A percentile compares a stretch with the other conserved stretches of the same genome.
phyloP scores from a whole-genome alignment of 1,284 basidiomycete genomes.

The Tilletiopsis washingtonensis region DNA sequence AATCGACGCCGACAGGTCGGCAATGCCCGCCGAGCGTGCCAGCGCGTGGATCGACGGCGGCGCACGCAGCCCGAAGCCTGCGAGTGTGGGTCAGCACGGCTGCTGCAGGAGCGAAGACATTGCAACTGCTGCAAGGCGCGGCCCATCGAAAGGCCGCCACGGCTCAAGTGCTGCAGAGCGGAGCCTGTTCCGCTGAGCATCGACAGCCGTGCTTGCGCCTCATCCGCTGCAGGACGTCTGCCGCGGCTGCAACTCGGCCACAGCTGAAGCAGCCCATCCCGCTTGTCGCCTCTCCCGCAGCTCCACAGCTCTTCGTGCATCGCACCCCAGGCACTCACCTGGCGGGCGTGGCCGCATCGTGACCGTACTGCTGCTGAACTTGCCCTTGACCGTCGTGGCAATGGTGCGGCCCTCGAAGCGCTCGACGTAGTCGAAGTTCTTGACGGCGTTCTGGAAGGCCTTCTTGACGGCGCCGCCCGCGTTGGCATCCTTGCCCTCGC shows the following conservation, averaged over 20 bases:
- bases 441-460: conserved; percentile 66
- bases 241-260: too few species aligned
- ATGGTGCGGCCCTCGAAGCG: conserved; percentile 82
- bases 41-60: conserved; percentile 80
- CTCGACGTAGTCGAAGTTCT: conserved; percentile 80
- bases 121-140: background rate
- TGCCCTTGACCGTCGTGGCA: conserved; percentile 70
- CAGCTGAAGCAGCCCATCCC: too few species aligned
- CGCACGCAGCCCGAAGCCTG: conserved; percentile 81
- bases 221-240: too few species aligned
- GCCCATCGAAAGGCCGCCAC: background rate
- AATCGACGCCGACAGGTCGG: conserved; percentile 86
- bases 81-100: background rate
- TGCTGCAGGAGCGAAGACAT: background rate
- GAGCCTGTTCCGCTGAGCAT: too few species aligned
- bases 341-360: conserved; percentile 74
- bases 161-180: background rate
- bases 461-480: conserved; percentile 58
- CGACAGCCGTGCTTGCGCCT: too few species aligned
- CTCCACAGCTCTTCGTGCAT: too few species aligned
- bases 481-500: conserved; percentile 72
- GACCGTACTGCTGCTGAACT: conserved; percentile 77
- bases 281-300: too few species aligned
- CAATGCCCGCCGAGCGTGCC: conserved; percentile 84
- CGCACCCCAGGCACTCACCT: too few species aligned